Evolutionary conservation across 495 filamentous ascomycete species (phyloP).

Genomic region (Penicillium waksmanii): DNA sequence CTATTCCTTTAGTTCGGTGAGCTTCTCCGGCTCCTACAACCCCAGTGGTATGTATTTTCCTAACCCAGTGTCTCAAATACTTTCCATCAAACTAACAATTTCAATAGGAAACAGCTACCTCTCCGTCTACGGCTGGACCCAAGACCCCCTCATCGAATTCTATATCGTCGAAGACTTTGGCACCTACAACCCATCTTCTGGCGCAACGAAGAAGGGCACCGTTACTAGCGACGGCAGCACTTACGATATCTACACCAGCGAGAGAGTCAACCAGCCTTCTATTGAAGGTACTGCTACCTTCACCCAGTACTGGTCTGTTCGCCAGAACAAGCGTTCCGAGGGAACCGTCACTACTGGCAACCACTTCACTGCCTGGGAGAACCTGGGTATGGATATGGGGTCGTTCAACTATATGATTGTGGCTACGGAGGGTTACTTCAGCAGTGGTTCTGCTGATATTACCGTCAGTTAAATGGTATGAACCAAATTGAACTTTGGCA

Average conservation of each 20-base stretch:
- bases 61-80: too few species aligned
- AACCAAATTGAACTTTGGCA: background rate
- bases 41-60: constrained; percentile 30
- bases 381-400: constrained; percentile 51
- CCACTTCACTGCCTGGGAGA: constrained; percentile 68
- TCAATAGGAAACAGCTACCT: constrained; percentile 60
- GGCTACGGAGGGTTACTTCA: constrained; percentile 61
- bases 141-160: constrained; percentile 64
- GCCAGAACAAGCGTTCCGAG: constrained; percentile 53
- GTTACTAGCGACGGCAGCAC: constrained; percentile 61
- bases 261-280: constrained; percentile 61
- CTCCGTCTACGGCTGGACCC: constrained; percentile 66
- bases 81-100: background rate
- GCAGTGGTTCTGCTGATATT: constrained; percentile 54
- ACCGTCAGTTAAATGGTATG: constrained; percentile 39
- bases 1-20: constrained; percentile 46
- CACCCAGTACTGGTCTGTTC: constrained; percentile 64
- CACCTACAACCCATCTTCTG: constrained; percentile 54
- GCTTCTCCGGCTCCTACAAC: constrained; percentile 57
- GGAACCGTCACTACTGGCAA: constrained; percentile 57
- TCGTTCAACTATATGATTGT: constrained; percentile 64
- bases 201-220: constrained; percentile 54
- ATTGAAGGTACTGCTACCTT: constrained; percentile 64
- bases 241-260: constrained; percentile 66
- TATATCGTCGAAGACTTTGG: constrained; percentile 66